These are phyloP conservation scores for Penicillium sp. DNA, from an alignment of 2,329 filamentous ascomycete genomes.

Conservation along the genomic window DNA sequence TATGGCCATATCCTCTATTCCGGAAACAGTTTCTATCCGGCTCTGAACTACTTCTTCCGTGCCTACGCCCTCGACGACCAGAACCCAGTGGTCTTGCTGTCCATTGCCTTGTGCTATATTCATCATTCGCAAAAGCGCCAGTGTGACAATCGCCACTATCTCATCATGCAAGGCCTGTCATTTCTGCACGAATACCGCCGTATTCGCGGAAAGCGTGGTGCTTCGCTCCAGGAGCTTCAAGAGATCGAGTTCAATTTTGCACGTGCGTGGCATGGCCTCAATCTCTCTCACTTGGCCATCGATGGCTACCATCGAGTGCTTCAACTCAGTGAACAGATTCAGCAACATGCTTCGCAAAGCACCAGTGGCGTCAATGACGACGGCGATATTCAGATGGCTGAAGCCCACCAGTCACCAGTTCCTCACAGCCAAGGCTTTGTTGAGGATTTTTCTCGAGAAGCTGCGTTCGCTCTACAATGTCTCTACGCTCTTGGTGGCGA, in stretches of 20 bases:
- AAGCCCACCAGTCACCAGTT: constrained; percentile 6
- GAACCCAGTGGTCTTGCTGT: constrained; percentile 74
- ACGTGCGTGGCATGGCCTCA: constrained; percentile 68
- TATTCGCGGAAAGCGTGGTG: constrained; percentile 44
- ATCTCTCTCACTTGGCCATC: constrained; percentile 65
- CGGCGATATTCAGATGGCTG: constrained; percentile 23
- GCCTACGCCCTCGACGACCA: constrained; percentile 65
- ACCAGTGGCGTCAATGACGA: constrained; percentile 40
- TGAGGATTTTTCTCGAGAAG: constrained; percentile 62
- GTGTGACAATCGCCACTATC: constrained; percentile 81
- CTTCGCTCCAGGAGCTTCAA: constrained; percentile 48
- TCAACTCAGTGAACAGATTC: constrained; percentile 44
- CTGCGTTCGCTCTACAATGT: constrained; percentile 66
- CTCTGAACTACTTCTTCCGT: constrained; percentile 81
- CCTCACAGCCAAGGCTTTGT: constrained; percentile 19
- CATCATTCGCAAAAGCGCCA: constrained; percentile 86
- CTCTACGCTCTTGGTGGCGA: constrained; percentile 63
- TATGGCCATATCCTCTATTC: constrained; percentile 87
- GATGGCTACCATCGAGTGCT: constrained; percentile 62
- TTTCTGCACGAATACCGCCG: constrained; percentile 73
- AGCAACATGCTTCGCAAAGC: constrained; percentile 21
- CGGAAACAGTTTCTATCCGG: constrained; percentile 74
- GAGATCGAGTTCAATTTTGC: constrained; percentile 80
- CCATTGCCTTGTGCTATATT: constrained; percentile 76
- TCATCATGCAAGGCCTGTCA: constrained; percentile 74